Evolutionary conservation across 192 early-diverging fungal genomes (phyloP), one percentile per base, ranked within the genome.

Genomic region (Coemansia sp.): DNA sequence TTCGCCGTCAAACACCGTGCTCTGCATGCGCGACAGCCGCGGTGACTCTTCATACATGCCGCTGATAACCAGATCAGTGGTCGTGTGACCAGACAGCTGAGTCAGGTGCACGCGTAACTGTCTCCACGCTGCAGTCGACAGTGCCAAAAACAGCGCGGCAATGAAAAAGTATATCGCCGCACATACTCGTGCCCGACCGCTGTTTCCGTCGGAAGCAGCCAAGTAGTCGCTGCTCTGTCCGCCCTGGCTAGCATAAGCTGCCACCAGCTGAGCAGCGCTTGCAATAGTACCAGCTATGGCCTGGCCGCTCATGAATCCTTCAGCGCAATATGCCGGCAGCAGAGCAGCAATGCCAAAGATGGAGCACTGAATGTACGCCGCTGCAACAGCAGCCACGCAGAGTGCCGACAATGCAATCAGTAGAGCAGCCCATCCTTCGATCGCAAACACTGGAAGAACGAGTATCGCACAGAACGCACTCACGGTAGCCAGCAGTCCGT

Each of bases 291-390:
- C 91, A 5, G 89, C 89, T 51, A 83, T 72, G 0, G 81, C 83
- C 69, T 85, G 83, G 26, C 83, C 83, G 57, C 88, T 83, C 85
- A 93, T 89, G 28, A 86, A 85, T 1, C 86, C 90, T 58, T 91
- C 87, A 14, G 86, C 81, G 62, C 89, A 88, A 57, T 64, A 68
- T 28, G 85, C 74, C 17, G 88, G 86, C 59, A 91, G 82, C 58
- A 74, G 68, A 6, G 88, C 85, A 0, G 85, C 89, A 25, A 87
- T 78, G 31, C 84, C 88, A 75, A 88, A 90, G 26, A 89, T 81
- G 23, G 83, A 87, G 64, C 85, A 86, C 66, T 91, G 90, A 8
- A 85, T 78, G 25, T 87, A 84, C 7, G 87, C 85, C 0, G 88
- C 88, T 7, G 84, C 82, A 6, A 81, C 82, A 11, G 87, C 86